phyloP scores from a whole-genome alignment of 1,139 yeast genomes.

The Diutina mesorugosa region DNA sequence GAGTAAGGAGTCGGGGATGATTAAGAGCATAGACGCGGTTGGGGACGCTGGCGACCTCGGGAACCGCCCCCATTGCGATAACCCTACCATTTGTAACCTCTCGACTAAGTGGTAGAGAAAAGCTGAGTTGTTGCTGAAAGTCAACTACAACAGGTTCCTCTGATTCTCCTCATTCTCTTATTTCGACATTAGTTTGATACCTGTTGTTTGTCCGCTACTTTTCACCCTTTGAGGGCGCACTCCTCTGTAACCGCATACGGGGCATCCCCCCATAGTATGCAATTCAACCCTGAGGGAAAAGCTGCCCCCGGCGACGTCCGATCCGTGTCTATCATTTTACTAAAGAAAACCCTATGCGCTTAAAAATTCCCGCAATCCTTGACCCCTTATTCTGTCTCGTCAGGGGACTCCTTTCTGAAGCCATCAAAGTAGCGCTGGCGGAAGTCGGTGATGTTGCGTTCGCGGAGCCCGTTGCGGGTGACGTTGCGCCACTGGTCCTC shows the following conservation, averaged over 20 bases:
- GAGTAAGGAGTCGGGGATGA: not conserved
- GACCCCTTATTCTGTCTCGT: too few relatives aligned
- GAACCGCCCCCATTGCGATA: not conserved
- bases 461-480: constrained; percentile 33
- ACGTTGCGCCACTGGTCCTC: constrained; percentile 47
- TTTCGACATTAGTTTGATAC: not conserved
- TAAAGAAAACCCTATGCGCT: not conserved
- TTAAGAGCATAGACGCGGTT: not conserved
- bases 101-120: too few relatives aligned
- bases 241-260: not conserved
- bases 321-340: not conserved
- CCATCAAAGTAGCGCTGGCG: constrained; percentile 64
- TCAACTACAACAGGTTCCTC: too few relatives aligned
- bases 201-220: too few relatives aligned
- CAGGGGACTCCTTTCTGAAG: not conserved
- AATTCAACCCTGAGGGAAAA: too few relatives aligned
- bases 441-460: constrained; percentile 39
- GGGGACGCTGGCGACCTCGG: not conserved
- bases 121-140: too few relatives aligned
- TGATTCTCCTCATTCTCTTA: too few relatives aligned
- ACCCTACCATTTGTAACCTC: too few relatives aligned
- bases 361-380: not conserved
- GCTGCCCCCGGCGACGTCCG: not conserved
- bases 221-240: not conserved
- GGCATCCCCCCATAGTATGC: not conserved